phyloP scores from a whole-genome alignment of 352 stramenopile genomes.

The Lagenidium sp. region DNA sequence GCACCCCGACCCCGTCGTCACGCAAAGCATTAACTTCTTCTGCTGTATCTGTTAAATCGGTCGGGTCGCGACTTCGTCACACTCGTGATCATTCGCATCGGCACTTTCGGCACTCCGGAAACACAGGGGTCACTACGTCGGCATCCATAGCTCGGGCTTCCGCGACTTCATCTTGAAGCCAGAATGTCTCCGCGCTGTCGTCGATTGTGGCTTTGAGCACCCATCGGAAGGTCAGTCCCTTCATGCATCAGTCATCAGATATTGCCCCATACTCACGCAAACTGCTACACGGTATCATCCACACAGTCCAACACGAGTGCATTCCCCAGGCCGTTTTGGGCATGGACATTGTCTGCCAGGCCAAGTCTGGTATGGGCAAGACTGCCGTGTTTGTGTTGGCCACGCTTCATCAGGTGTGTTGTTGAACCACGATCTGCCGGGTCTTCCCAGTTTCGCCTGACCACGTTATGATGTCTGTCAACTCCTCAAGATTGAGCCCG shows the following conservation, averaged over 20 bases:
- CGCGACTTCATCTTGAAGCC: conserved; percentile 99
- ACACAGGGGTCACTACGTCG: conserved; percentile 99
- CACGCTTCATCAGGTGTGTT: conserved; percentile 95
- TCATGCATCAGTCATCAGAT: too few relatives aligned
- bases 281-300: too few relatives aligned
- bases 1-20: too few relatives aligned
- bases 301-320: conserved; percentile 97
- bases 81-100: background rate
- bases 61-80: background rate
- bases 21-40: conserved; percentile 76
- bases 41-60: conserved; percentile 69
- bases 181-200: conserved; percentile 96
- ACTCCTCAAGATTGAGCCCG: conserved; percentile 69
- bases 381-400: conserved; percentile 99
- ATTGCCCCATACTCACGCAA: too few relatives aligned
- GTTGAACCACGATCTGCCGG: background rate
- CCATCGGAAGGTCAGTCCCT: conserved; percentile 92
- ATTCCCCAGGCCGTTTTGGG: conserved; percentile 99
- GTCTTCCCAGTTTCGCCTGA: conserved; percentile 2
- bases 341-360: conserved; percentile 99
- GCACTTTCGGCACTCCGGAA: too few relatives aligned
- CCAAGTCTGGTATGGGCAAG: conserved; percentile 99
- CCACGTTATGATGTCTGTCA: conserved; percentile 1
- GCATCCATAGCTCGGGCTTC: conserved; percentile 99
- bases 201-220: conserved; percentile 99